Conservation (phyloP, 352 stramenopile species). For the Phytophthora ohioensis region DNA sequence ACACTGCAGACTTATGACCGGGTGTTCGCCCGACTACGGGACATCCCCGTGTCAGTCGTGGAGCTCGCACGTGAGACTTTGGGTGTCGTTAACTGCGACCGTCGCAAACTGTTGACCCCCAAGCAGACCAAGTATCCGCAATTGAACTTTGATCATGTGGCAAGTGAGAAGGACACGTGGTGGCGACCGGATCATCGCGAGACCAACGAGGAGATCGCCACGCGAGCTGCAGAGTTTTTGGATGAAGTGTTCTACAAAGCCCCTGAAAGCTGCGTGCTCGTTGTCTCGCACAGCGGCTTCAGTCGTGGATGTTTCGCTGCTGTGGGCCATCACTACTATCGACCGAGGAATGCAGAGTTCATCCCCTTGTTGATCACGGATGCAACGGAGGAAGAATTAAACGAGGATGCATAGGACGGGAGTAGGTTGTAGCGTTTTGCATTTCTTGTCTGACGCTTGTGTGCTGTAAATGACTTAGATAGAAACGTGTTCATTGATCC, state of each 20-base stretch:
- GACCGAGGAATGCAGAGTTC: constrained; percentile 72
- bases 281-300: constrained; percentile 79
- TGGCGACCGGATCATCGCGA: constrained; percentile 68
- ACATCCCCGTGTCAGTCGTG: constrained; percentile 58
- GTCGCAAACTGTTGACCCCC: constrained; percentile 48
- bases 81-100: constrained; percentile 71
- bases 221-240: constrained; percentile 58
- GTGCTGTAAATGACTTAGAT: constrained; percentile 37
- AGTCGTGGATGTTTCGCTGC: constrained; percentile 65
- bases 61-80: constrained; percentile 73
- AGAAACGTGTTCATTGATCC: constrained; percentile 24
- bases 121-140: constrained; percentile 54
- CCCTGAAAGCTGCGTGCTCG: constrained; percentile 49
- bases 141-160: constrained; percentile 60
- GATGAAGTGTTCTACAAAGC: constrained; percentile 50
- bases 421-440: constrained; percentile 1
- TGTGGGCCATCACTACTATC: constrained; percentile 73
- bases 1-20: constrained; percentile 70
- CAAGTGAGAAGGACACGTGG: constrained; percentile 61
- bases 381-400: constrained; percentile 37
- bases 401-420: constrained; percentile 9
- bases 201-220: constrained; percentile 66
- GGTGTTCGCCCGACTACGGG: constrained; percentile 38
- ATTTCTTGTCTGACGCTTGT: constrained; percentile 20
- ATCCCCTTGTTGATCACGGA: constrained; percentile 67